Base-by-base conservation (phyloP, 2,329 filamentous ascomycete genomes). In the Sarocladium strictum region DNA sequence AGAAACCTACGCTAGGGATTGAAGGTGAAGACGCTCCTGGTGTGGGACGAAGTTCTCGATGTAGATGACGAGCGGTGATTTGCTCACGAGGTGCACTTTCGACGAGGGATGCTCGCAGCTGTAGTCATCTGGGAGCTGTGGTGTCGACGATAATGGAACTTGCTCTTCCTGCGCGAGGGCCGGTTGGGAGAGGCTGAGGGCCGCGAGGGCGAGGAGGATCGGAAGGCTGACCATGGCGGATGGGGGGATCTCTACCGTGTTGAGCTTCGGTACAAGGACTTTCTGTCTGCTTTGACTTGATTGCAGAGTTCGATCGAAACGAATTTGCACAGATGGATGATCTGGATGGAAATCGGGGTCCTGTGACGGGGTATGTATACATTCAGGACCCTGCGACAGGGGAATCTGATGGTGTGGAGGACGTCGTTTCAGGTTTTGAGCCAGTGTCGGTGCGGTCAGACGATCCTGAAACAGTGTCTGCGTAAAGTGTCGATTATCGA, bases 51-150 rank as follows among this genome's bases (percentile, higher is more conserved):
- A 79, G 59, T 73, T 67, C 58, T 70, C 68, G 21, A 79, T 66
- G 61, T 79, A 79, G 32, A 79, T 71, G 2, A 79, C 73, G 2
- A 79, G 63, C 7, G 76, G 76, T 3, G 75, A 76, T 37, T 72
- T 71, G 23, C 75, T 78, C 9, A 77, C 63, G 21, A 77, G 64
- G 55, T 73, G 72, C 12, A 70, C 63, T 32, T 72, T 67, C 62
- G 76, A 77, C 0, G 72, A 63, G 1, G 65, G 64, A 33, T 67
- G 61, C 10, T 49, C 53, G 58, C 66, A 68, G 3, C 38, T 51
- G 17, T 64, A 63, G 37, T 57, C 54, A 15, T 53, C 33, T 41
- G 35, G 24, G 32, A 55, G 19, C n/a, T 32, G 17, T 26, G n/a
- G n/a, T 23, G 38, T 6, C 9, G 38, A 17, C 14, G 17, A 43